Conservation (phyloP, 2,329 filamentous ascomycete genomes). For the Tolypocladium amazonense region DNA sequence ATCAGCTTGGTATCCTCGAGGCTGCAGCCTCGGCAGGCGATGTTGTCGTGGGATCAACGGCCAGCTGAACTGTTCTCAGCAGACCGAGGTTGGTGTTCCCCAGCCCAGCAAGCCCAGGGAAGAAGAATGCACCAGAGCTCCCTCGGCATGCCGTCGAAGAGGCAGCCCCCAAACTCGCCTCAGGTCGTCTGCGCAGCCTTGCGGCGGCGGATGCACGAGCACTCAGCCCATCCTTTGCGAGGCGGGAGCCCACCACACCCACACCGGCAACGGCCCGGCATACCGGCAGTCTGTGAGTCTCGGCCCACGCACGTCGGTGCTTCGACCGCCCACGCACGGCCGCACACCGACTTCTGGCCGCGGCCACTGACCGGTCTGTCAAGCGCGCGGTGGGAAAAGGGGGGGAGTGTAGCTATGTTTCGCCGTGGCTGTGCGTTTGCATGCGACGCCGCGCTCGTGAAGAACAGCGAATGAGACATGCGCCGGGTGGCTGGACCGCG, state of each 20-base stretch:
- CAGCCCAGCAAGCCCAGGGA: neutral
- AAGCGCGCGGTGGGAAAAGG: neutral
- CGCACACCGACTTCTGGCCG: neutral
- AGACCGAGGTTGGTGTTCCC: neutral
- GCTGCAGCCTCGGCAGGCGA: neutral
- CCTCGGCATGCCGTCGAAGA: neutral
- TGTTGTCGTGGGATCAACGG: neutral
- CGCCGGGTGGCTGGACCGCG: neutral
- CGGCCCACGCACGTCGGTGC: neutral
- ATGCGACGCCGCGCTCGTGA: neutral
- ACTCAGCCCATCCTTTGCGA: neutral
- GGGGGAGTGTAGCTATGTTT: neutral
- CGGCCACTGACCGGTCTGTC: neutral
- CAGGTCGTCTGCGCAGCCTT: neutral
- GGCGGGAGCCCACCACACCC: neutral
- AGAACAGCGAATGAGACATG: slow-evolving; percentile 1
- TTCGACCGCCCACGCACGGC: neutral
- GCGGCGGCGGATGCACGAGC: neutral
- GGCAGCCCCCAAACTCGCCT: neutral
- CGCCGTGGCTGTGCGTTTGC: neutral
- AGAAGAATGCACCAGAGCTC: neutral
- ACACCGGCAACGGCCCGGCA: neutral
- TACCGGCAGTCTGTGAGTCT: neutral
- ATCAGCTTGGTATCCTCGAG: neutral
- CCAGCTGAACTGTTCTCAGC: neutral